A percentile compares a stretch with the other conserved stretches of the same genome.
Evolutionary conservation across 2,329 filamentous ascomycete species (phyloP).

Genomic region (Neonectria coccinea): DNA sequence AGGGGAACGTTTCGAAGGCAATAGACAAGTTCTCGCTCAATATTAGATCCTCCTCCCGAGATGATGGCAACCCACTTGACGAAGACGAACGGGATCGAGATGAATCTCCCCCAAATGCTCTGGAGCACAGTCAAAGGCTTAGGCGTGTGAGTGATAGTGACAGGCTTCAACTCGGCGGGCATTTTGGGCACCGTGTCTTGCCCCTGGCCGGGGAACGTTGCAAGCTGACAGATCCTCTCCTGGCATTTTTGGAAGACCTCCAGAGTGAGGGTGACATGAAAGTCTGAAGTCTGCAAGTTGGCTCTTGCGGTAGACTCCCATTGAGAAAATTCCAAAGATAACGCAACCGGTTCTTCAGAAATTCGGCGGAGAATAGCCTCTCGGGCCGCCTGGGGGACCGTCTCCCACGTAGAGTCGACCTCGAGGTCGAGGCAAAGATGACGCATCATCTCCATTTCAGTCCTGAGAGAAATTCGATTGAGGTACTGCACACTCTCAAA

Average conservation of each 20-base stretch:
- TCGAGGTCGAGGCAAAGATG: slow-evolving; percentile 28
- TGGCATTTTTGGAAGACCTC: slow-evolving; percentile 26
- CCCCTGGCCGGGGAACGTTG: slow-evolving; percentile 3
- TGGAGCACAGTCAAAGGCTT: slow-evolving; percentile 7
- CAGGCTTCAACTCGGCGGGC: slow-evolving; percentile 13
- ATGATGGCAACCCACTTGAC: slow-evolving; percentile 34
- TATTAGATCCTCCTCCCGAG: slow-evolving; percentile 28
- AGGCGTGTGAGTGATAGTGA: slow-evolving; percentile 8
- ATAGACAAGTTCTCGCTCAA: slow-evolving; percentile 30
- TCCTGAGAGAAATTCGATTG: slow-evolving; percentile 24
- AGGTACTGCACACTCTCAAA: slow-evolving; percentile 18
- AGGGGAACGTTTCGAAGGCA: slow-evolving; percentile 16
- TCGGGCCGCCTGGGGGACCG: slow-evolving; percentile 23
- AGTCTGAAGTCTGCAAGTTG: slow-evolving; percentile 26
- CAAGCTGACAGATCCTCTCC: slow-evolving; percentile 14
- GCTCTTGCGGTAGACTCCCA: slow-evolving; percentile 17
- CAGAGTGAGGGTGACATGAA: slow-evolving; percentile 25
- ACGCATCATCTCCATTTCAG: slow-evolving; percentile 30
- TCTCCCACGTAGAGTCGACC: slow-evolving; percentile 28
- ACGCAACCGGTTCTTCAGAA: slow-evolving; percentile 15
- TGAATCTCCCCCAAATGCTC: slow-evolving; percentile 16
- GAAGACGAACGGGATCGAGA: slow-evolving; percentile 16
- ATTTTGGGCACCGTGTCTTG: slow-evolving; percentile 1
- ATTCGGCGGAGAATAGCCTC: slow-evolving; percentile 26
- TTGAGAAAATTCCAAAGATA: slow-evolving; percentile 18